Evolutionary conservation across 1,139 yeast species (phyloP).

Genomic region (Taiozyma sp.): DNA sequence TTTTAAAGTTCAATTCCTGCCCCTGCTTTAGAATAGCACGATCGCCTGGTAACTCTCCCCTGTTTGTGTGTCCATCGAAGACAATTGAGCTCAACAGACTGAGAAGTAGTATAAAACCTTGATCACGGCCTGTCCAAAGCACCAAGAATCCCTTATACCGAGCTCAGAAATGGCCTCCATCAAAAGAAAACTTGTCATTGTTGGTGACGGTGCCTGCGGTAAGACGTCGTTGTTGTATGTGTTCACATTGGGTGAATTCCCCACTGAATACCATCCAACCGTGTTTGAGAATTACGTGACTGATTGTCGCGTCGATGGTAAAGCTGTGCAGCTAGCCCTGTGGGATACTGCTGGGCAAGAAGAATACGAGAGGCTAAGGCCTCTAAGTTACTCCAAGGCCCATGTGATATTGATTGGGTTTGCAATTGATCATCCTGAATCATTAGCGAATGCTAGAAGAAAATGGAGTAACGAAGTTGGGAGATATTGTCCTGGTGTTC

Average conservation of each 20-base stretch:
- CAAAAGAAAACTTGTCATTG: constrained; percentile 79
- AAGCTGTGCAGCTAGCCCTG: constrained; percentile 79
- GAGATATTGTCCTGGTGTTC: constrained; percentile 63
- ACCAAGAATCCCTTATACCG: background rate
- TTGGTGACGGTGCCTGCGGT: constrained; percentile 96
- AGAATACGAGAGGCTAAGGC: constrained; percentile 74
- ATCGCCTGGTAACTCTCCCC: background rate
- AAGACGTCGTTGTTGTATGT: constrained; percentile 89
- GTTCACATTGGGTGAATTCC: constrained; percentile 79
- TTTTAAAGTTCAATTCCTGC: background rate
- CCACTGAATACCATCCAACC: constrained; percentile 86
- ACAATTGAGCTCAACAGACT: background rate
- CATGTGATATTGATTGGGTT: constrained; percentile 70
- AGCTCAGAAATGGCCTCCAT: constrained; percentile 27
- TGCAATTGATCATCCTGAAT: constrained; percentile 66
- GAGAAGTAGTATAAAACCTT: background rate
- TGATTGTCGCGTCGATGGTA: constrained; percentile 89
- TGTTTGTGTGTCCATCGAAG: background rate
- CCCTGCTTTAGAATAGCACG: background rate
- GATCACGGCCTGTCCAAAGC: background rate
- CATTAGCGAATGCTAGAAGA: constrained; percentile 59
- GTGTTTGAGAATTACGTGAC: constrained; percentile 95
- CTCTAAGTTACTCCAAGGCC: constrained; percentile 71
- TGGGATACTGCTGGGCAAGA: constrained; percentile 99
- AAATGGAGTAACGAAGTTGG: constrained; percentile 74